Evolutionary conservation across 305 asterid species (phyloP).

Genomic region (Ilex paraguariensis): DNA sequence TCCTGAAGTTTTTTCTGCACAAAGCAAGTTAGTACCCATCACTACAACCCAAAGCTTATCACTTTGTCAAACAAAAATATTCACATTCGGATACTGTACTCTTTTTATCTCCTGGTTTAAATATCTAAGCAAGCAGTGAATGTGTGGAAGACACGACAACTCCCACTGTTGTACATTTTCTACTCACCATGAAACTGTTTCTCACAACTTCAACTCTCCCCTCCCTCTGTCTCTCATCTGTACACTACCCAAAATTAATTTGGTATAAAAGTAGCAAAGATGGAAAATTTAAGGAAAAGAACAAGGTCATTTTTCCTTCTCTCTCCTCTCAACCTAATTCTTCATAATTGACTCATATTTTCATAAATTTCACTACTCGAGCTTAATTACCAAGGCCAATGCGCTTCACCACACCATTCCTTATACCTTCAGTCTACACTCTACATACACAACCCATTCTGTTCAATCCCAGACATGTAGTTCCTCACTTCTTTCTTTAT

Average conservation of each 20-base stretch:
- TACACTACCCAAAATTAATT: slow-evolving; percentile 28
- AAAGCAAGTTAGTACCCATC: no score
- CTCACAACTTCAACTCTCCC: neutral
- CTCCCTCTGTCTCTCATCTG: slow-evolving; percentile 15
- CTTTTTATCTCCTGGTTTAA: no score
- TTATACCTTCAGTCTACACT: slow-evolving; percentile 18
- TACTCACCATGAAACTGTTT: no score
- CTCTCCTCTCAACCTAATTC: no score
- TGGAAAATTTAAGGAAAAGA: slow-evolving; percentile 8
- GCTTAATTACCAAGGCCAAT: slow-evolving; percentile 24
- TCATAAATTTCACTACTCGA: slow-evolving; percentile 12
- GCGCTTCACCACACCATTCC: slow-evolving; percentile 26
- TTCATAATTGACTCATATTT: neutral
- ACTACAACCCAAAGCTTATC: no score
- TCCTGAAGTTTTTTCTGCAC: no score
- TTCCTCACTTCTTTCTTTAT: slow-evolving; percentile 7
- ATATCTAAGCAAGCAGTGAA: no score
- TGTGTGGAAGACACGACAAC: no score
- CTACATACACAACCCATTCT: slow-evolving; percentile 16
- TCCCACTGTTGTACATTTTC: no score
- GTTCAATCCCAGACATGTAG: slow-evolving; percentile 29
- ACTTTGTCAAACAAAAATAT: no score
- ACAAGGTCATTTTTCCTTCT: neutral
- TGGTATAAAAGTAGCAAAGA: slow-evolving; percentile 9
- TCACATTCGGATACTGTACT: no score